phyloP scores from a whole-genome alignment of 805 yeast genomes.

The Myxozyma sirexii region DNA sequence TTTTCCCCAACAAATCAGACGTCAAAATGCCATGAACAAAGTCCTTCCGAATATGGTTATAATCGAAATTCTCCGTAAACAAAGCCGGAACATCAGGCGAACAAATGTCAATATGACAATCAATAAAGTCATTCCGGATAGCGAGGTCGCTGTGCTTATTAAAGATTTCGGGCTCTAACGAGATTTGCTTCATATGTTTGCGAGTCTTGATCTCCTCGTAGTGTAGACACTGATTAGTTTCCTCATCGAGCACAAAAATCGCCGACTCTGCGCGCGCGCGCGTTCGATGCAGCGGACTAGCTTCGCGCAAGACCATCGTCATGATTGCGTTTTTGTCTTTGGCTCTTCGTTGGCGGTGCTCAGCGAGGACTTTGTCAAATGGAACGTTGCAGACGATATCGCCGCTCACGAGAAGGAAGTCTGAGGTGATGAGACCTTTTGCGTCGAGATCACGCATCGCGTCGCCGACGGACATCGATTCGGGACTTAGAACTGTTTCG shows the following conservation, averaged over 20 bases:
- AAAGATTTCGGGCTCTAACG: slow-evolving; percentile 81
- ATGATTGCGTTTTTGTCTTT: slow-evolving; percentile 86
- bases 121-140: slow-evolving; percentile 89
- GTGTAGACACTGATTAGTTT: slow-evolving; percentile 74
- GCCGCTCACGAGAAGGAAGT: slow-evolving; percentile 86
- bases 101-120: slow-evolving; percentile 95
- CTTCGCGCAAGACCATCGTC: slow-evolving; percentile 89
- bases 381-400: slow-evolving; percentile 94
- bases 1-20: slow-evolving; percentile 85
- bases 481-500: slow-evolving; percentile 77
- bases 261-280: slow-evolving; percentile 74
- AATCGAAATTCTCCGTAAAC: slow-evolving; percentile 95
- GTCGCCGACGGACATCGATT: slow-evolving; percentile 91
- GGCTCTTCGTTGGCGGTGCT: slow-evolving; percentile 70
- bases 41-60: slow-evolving; percentile 81
- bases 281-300: slow-evolving; percentile 81
- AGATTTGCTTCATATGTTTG: slow-evolving; percentile 51
- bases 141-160: slow-evolving; percentile 75
- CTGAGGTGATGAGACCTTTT: slow-evolving; percentile 85
- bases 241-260: slow-evolving; percentile 75
- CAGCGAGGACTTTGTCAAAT: slow-evolving; percentile 68
- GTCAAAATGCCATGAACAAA: slow-evolving; percentile 89
- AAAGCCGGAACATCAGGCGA: slow-evolving; percentile 92
- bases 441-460: slow-evolving; percentile 95
- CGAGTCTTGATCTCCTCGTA: slow-evolving; percentile 70